Evolutionary conservation across 2,329 filamentous ascomycete species (phyloP), one percentile per base, ranked within the genome.

Genomic region (Penicillium corylophilum): DNA sequence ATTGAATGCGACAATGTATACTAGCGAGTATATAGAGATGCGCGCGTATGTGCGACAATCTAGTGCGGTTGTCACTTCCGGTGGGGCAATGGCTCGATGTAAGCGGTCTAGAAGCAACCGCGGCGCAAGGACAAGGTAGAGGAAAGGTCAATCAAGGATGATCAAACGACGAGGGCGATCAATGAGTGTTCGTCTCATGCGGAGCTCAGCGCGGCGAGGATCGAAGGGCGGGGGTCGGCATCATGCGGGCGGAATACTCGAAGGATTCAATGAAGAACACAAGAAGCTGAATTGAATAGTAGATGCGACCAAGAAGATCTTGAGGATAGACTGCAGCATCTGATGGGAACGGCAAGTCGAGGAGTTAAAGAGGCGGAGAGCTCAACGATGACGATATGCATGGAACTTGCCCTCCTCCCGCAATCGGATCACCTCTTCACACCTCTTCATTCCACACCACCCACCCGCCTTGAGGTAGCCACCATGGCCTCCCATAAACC

Each of bases 11-110:
- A 35, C 31, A 38, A 36, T 50, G 15, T 49, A 49, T 46, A 38
- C 33, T 10, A 24, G 33, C 46, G 22, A 26, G 41, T 16, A 3
- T 49, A 47, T 57, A 44, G 36, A 47, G 44, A 43, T 29, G 29
- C 23, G 29, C 23, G 35, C n/a, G 23, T 35, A 31, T 39, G 23
- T 28, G 49, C 16, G 40, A 31, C 13, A 5, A 33, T 33, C 40
- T 41, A 28, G 40, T n/a, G 45, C 50, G 51, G 53, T 46, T 50
- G 42, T 50, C 6, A 48, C 42, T 51, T 54, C 53, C 50, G 53
- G 13, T 13, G 12, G 13, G 24, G 24, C 12, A n/a, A 40, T 23
- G 23, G 24, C 24, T 10, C 31, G 18, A n/a, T 23, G n/a, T n/a
- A n/a, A 16, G 22, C 8, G 5, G 18, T 15, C 26, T 28, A 20